These are phyloP conservation scores for Pinus taeda DNA, from an alignment of 75 land plant genomes.

Conservation along the genomic window DNA sequence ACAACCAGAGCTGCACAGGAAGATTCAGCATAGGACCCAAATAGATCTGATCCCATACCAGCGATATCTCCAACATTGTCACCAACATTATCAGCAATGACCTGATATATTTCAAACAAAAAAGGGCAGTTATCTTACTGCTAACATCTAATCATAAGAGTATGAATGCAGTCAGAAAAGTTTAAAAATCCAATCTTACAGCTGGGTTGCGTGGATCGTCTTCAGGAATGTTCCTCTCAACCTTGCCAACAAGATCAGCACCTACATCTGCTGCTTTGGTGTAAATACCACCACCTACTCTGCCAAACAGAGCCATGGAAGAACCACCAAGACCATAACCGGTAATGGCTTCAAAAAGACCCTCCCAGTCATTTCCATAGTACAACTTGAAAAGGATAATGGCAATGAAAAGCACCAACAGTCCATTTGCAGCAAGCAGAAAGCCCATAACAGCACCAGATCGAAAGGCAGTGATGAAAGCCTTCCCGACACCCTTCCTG, in stretches of 20 bases:
- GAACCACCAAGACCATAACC: constrained; percentile 96
- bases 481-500: constrained; percentile 81
- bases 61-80: constrained; percentile 88
- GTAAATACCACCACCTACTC: constrained; percentile 92
- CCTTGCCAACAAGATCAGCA: constrained; percentile 69
- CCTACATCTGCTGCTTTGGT: constrained; percentile 89
- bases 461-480: constrained; percentile 82
- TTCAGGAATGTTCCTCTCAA: constrained; percentile 84
- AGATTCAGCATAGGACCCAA: constrained; percentile 77
- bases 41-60: constrained; percentile 84
- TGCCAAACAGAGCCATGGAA: constrained; percentile 87
- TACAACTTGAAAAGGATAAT: constrained; percentile 75
- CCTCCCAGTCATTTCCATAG: constrained; percentile 91
- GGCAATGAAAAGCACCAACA: constrained; percentile 57
- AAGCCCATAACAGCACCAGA: constrained; percentile 94
- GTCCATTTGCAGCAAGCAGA: constrained; percentile 76
- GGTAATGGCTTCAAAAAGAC: constrained; percentile 80
- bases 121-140: background rate
- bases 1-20: constrained; percentile 71
- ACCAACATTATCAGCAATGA: constrained; percentile 84
- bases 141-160: background rate
- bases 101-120: constrained; percentile 13
- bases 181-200: constrained; percentile 22
- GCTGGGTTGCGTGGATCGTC: constrained; percentile 85
- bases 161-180: background rate